Evolutionary conservation across 805 yeast genomes (phyloP).

Genomic region (Tetrapisispora fleetii): DNA sequence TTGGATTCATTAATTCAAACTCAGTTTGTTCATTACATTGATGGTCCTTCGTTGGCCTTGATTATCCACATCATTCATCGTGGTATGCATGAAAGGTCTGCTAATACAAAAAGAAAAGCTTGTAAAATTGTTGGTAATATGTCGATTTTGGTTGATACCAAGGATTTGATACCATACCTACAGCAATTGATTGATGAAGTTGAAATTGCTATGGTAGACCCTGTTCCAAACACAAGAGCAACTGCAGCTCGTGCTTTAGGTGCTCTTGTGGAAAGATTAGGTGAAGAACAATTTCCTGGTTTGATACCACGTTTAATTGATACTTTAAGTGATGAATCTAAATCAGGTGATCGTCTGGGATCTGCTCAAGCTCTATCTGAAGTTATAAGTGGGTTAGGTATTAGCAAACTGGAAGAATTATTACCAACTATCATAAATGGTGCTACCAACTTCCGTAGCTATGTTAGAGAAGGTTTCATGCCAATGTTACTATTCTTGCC

Average conservation of each 20-base stretch:
- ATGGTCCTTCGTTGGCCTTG: constrained; percentile 93
- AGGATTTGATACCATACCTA: constrained; percentile 78
- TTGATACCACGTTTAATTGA: constrained; percentile 71
- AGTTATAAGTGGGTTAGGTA: constrained; percentile 85
- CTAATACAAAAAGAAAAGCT: constrained; percentile 81
- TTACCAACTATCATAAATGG: constrained; percentile 69
- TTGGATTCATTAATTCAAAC: constrained; percentile 78
- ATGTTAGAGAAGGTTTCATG: constrained; percentile 85
- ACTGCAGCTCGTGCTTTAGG: constrained; percentile 97
- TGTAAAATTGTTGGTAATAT: constrained; percentile 98
- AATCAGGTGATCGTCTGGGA: constrained; percentile 88
- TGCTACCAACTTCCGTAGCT: constrained; percentile 55
- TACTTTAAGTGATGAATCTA: constrained; percentile 65
- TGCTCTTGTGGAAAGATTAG: constrained; percentile 88
- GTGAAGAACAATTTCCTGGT: constrained; percentile 91
- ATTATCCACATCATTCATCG: constrained; percentile 91
- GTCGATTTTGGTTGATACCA: constrained; percentile 89
- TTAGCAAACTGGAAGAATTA: constrained; percentile 77
- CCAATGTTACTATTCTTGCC: constrained; percentile 85
- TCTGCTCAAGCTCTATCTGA: constrained; percentile 96
- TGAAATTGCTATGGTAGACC: constrained; percentile 94
- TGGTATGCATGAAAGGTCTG: constrained; percentile 93
- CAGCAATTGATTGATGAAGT: constrained; percentile 68
- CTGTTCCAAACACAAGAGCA: constrained; percentile 93
- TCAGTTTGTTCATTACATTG: constrained; percentile 93